phyloP scores from a whole-genome alignment of 2,329 filamentous ascomycete genomes.

The Emergomyces africanus region DNA sequence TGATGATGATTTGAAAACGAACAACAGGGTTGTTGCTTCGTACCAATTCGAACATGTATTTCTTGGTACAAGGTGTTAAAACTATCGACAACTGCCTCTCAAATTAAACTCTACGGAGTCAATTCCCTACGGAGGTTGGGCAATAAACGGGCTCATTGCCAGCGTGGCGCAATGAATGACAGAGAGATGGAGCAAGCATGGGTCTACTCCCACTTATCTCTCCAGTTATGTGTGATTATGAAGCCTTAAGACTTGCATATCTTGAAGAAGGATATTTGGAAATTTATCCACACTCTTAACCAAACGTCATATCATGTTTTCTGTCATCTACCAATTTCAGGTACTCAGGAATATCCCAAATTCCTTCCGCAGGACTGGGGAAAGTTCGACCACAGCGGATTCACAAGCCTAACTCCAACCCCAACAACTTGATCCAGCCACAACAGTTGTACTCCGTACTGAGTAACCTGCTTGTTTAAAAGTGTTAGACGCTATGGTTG shows the following conservation, averaged over 20 bases:
- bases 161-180: slow-evolving; percentile 1
- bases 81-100: neutral
- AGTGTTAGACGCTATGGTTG: too few relatives aligned
- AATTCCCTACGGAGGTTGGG: neutral
- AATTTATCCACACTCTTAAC: neutral
- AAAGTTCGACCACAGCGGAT: neutral
- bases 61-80: neutral
- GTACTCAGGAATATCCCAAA: neutral
- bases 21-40: too few relatives aligned
- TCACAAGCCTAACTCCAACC: neutral
- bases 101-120: neutral
- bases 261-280: neutral
- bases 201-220: neutral
- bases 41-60: neutral
- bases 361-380: neutral
- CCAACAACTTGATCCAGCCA: neutral
- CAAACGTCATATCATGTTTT: neutral
- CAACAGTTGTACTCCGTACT: too few relatives aligned
- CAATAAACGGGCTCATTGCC: neutral
- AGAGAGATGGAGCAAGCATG: neutral
- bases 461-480: too few relatives aligned
- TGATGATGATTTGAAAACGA: too few relatives aligned
- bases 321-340: neutral
- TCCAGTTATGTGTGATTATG: neutral
- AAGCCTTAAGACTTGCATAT: neutral